These are phyloP conservation scores for Draba incana DNA, from an alignment of 345 rosid species.

Conservation along the genomic window DNA sequence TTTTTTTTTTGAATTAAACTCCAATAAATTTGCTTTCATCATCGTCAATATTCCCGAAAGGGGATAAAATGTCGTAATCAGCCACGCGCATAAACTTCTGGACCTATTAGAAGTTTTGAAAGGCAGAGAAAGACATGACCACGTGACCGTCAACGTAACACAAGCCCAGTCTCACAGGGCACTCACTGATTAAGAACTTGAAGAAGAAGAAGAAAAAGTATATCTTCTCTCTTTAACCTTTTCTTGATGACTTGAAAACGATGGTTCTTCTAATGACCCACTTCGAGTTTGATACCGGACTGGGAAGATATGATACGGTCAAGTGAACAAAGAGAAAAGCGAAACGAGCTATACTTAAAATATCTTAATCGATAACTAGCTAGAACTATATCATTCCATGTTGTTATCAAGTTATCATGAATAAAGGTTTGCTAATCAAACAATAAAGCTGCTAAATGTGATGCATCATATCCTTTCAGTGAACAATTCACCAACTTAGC, in stretches of 20 bases:
- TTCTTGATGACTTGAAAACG: slow-evolving; percentile 26
- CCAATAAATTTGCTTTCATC: slow-evolving; percentile 24
- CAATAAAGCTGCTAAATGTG: not conserved
- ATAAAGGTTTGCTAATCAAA: slow-evolving; percentile 3
- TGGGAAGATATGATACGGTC: slow-evolving; percentile 1
- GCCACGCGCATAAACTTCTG: slow-evolving; percentile 42
- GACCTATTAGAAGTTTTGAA: slow-evolving; percentile 32
- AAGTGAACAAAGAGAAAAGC: slow-evolving; percentile 6
- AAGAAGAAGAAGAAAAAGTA: slow-evolving; percentile 15
- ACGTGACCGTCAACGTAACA: slow-evolving; percentile 46
- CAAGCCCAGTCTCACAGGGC: slow-evolving; percentile 36
- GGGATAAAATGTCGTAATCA: slow-evolving; percentile 29
- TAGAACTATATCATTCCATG: no score
- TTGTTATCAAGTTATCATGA: no score
- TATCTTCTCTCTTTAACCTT: slow-evolving; percentile 8
- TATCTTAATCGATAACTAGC: no score
- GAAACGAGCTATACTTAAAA: no score
- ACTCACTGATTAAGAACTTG: slow-evolving; percentile 31
- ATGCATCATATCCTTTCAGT: not conserved
- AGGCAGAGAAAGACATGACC: slow-evolving; percentile 34
- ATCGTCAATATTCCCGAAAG: slow-evolving; percentile 36
- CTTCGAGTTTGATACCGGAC: slow-evolving; percentile 7
- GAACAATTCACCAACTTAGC: not conserved
- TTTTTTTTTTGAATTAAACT: not conserved
- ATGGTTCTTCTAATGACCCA: slow-evolving; percentile 24